phyloP scores from a whole-genome alignment of 352 stramenopile species.

The Phytophthora pini region DNA sequence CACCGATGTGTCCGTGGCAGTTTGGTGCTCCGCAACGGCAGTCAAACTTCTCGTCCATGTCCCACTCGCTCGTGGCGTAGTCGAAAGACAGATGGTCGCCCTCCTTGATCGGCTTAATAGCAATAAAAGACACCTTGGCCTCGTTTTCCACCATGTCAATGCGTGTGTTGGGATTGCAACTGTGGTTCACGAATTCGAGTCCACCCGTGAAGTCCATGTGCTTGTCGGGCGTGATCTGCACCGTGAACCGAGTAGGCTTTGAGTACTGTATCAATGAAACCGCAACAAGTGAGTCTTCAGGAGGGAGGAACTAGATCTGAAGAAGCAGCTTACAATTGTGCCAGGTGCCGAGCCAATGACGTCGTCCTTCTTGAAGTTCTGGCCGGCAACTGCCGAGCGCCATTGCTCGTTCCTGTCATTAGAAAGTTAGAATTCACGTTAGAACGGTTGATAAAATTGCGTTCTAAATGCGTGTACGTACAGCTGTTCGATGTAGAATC shows the following conservation, averaged over 20 bases:
- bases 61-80: conserved; percentile 92
- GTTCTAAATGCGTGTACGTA: conserved; percentile 16
- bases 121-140: conserved; percentile 77
- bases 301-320: background rate
- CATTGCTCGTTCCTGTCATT: conserved; percentile 64
- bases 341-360: conserved; percentile 77
- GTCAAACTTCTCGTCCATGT: conserved; percentile 93
- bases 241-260: conserved; percentile 81
- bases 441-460: background rate
- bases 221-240: conserved; percentile 79
- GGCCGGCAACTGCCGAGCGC: conserved; percentile 72
- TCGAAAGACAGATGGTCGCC: conserved; percentile 86
- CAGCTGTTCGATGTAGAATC: conserved; percentile 79
- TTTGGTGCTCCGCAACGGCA: conserved; percentile 75
- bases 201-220: conserved; percentile 87
- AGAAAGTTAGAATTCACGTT: background rate
- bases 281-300: conserved; percentile 9
- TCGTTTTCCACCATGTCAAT: conserved; percentile 82
- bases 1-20: conserved; percentile 75
- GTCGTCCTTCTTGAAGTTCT: conserved; percentile 66
- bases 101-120: conserved; percentile 74
- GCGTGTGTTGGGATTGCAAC: conserved; percentile 84
- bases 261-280: conserved; percentile 41
- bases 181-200: conserved; percentile 91
- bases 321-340: conserved; percentile 59